A percentile compares a stretch with the other conserved stretches of the same genome.
phyloP scores from a whole-genome alignment of 192 early-diverging fungal genomes.

The Coemansia sp. region DNA sequence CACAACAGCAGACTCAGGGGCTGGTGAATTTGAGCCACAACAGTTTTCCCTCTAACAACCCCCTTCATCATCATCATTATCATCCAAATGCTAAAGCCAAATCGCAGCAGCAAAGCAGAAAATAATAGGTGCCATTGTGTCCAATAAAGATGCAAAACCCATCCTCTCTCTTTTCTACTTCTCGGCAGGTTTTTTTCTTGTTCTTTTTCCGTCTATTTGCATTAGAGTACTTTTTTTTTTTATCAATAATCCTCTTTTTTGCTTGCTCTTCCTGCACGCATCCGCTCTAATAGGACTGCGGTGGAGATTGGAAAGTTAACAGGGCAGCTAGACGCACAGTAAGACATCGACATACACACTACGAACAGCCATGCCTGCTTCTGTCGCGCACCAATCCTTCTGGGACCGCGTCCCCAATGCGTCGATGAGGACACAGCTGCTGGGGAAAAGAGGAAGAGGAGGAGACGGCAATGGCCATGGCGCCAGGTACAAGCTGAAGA shows the following conservation, averaged over 20 bases:
- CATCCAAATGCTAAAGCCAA: not conserved
- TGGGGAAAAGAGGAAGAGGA: conserved; percentile 21
- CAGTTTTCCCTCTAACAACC: too few relatives aligned
- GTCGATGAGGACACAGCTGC: conserved; percentile 37
- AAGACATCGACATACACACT: not conserved
- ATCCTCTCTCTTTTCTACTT: not conserved
- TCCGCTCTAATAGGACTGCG: not conserved
- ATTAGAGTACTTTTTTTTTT: conserved; percentile 2
- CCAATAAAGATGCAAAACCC: too few relatives aligned
- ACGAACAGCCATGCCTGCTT: conserved; percentile 14
- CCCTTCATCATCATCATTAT: too few relatives aligned
- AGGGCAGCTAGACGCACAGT: not conserved
- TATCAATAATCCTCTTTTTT: not conserved
- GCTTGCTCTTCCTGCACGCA: conserved; percentile 2
- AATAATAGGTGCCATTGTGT: not conserved
- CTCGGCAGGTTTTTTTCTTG: not conserved
- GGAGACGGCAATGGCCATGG: conserved; percentile 1
- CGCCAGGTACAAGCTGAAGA: conserved; percentile 4
- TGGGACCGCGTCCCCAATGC: conserved; percentile 55
- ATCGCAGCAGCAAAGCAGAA: not conserved
- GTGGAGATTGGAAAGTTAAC: not conserved
- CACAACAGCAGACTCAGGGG: not conserved
- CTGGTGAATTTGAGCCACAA: not conserved
- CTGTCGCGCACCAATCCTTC: conserved; percentile 44
- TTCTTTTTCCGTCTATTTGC: not conserved